Conservation (phyloP, 2,329 filamentous ascomycete genomes). For the Epichloe bromicola region DNA sequence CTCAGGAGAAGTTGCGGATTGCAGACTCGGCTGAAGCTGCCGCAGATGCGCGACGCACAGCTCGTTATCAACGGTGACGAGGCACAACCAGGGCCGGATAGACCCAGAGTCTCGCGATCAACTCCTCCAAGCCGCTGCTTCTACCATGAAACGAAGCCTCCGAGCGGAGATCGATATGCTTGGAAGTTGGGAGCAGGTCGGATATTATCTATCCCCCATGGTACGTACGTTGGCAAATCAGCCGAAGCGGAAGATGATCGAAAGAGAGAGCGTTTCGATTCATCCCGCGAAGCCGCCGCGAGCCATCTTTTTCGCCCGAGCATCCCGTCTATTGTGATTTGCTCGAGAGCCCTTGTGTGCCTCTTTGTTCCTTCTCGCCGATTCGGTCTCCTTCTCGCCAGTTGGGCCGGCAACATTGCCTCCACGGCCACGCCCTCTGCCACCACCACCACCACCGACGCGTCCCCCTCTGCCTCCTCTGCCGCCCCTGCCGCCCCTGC, state of each 20-base stretch:
- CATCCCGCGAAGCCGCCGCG: constrained; percentile 29
- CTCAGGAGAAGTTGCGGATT: constrained; percentile 31
- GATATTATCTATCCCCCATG: constrained; percentile 1
- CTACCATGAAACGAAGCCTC: not conserved
- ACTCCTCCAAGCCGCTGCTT: not conserved
- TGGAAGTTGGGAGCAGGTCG: not conserved
- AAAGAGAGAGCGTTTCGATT: constrained; percentile 5
- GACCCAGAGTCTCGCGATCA: not conserved
- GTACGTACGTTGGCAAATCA: not conserved
- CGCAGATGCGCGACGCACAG: constrained; percentile 18
- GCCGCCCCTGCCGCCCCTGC: constrained; percentile 18
- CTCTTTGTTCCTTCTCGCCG: constrained; percentile 64
- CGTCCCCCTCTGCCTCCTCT: constrained; percentile 20
- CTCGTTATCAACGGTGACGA: constrained; percentile 20
- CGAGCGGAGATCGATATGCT: constrained; percentile 8
- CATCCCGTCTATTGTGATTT: constrained; percentile 76
- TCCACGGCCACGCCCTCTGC: constrained; percentile 29
- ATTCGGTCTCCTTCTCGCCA: constrained; percentile 58
- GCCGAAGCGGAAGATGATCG: constrained; percentile 11
- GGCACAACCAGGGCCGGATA: constrained; percentile 6
- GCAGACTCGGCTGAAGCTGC: constrained; percentile 19
- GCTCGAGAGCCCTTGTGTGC: constrained; percentile 68
- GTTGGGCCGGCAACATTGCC: constrained; percentile 51
- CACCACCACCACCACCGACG: constrained; percentile 6
- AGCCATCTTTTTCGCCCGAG: constrained; percentile 52